phyloP scores from a whole-genome alignment of 164 flowering plant genomes.

The Annona cherimola region DNA sequence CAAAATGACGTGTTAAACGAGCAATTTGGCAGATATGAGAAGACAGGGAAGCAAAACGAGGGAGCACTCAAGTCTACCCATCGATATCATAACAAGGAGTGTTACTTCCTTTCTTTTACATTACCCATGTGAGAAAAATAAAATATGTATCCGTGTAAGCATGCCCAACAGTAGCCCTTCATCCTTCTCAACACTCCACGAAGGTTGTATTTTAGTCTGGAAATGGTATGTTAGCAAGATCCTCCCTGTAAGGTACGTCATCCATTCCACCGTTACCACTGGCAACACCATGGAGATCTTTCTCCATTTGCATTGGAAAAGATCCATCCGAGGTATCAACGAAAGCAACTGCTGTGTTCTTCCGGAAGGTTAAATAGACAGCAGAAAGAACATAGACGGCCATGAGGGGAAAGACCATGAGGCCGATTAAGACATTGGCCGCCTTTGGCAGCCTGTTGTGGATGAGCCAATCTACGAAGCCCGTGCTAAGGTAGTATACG shows the following conservation, averaged over 20 bases:
- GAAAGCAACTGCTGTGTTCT: neutral
- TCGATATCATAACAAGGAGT: too few relatives aligned
- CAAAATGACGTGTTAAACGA: too few relatives aligned
- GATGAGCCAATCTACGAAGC: neutral
- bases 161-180: too few relatives aligned
- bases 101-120: too few relatives aligned
- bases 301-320: constrained; percentile 42
- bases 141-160: too few relatives aligned
- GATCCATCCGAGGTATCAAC: neutral
- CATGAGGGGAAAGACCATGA: neutral
- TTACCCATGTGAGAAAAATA: too few relatives aligned
- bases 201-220: constrained; percentile 22
- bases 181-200: too few relatives aligned
- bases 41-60: too few relatives aligned
- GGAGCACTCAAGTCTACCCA: too few relatives aligned
- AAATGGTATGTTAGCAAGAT: constrained; percentile 58
- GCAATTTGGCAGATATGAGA: too few relatives aligned
- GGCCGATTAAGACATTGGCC: neutral
- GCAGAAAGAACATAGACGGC: neutral
- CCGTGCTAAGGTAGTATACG: constrained; percentile 3
- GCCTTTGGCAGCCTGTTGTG: neutral
- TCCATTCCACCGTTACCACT: constrained; percentile 4
- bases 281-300: constrained; percentile 14
- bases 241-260: constrained; percentile 50
- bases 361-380: constrained; percentile 1